A percentile compares a stretch with the other conserved stretches of the same genome.
Evolutionary conservation across 768 basidiomycete genomes (phyloP).

Genomic region (Amanita fuliginea): DNA sequence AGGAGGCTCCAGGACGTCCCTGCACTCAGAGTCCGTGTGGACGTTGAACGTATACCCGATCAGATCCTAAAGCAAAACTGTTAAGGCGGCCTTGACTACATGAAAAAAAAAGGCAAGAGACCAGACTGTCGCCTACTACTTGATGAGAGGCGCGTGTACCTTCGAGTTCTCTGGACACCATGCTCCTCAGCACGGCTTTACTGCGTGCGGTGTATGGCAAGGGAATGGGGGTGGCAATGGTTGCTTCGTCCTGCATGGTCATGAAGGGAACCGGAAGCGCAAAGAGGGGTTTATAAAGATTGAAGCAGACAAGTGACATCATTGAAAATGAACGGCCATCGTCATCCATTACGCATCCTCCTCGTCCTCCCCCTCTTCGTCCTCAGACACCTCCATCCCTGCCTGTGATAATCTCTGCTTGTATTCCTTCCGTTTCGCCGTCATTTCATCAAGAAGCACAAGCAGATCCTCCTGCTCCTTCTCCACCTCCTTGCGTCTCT

Average conservation of each 20-base stretch:
- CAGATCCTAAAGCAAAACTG: not conserved
- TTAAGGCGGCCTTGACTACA: not conserved
- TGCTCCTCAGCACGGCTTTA: conserved; percentile 16
- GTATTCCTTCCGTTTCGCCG: conserved; percentile 73
- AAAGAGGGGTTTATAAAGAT: not conserved
- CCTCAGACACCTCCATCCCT: conserved; percentile 86
- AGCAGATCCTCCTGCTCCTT: conserved; percentile 96
- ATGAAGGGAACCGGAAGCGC: not conserved
- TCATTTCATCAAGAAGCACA: conserved; percentile 87
- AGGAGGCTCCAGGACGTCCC: not conserved
- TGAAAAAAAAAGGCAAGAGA: not conserved
- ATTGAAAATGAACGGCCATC: not conserved
- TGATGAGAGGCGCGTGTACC: conserved; percentile 4
- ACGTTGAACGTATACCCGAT: too few relatives aligned
- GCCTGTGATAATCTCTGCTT: conserved; percentile 66
- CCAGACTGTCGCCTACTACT: not conserved
- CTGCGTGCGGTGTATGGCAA: conserved; percentile 18
- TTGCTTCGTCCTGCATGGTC: not conserved
- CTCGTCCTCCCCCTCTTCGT: conserved; percentile 76
- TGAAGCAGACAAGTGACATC: not conserved
- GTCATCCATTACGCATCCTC: conserved; percentile 25
- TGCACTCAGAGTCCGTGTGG: too few relatives aligned
- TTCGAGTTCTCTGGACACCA: conserved; percentile 18
- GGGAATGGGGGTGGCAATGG: conserved; percentile 20
- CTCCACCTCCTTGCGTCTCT: conserved; percentile 71